Conservation (phyloP, 2,329 filamentous ascomycete species). For the Botryotinia convoluta region DNA sequence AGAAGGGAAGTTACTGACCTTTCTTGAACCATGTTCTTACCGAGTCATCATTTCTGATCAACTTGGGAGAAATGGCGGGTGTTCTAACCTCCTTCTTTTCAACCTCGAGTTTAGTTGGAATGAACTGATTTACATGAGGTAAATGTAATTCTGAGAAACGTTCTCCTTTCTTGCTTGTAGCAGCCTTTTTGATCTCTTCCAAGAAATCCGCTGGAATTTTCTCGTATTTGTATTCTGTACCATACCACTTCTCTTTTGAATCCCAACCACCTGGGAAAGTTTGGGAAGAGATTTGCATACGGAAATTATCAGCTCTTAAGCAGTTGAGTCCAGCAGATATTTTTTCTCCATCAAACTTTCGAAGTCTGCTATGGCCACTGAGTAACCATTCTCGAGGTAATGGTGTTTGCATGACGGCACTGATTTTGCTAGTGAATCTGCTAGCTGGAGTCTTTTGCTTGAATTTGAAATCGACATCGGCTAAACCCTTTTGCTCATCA, state of each 20-base stretch:
- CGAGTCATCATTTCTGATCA: conserved; percentile 80
- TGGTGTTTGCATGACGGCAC: conserved; percentile 86
- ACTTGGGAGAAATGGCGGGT: conserved; percentile 68
- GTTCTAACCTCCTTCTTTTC: conserved; percentile 88
- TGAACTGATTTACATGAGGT: conserved; percentile 92
- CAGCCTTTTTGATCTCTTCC: conserved; percentile 64
- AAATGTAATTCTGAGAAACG: conserved; percentile 74
- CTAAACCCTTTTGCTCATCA: conserved; percentile 84
- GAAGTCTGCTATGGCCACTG: conserved; percentile 69
- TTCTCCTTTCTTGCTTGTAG: conserved; percentile 53
- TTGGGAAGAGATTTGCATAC: conserved; percentile 78
- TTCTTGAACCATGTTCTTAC: conserved; percentile 96
- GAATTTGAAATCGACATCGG: conserved; percentile 93
- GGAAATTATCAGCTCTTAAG: conserved; percentile 84
- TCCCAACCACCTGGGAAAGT: conserved; percentile 83
- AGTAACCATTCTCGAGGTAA: conserved; percentile 84
- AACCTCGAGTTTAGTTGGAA: conserved; percentile 88
- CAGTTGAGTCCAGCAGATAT: conserved; percentile 73
- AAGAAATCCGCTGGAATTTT: conserved; percentile 76
- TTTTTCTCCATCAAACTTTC: conserved; percentile 74
- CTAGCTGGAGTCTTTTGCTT: conserved; percentile 89
- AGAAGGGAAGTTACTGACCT: conserved; percentile 23
- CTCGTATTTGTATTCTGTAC: conserved; percentile 85
- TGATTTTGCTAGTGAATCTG: conserved; percentile 81
- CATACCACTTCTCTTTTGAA: conserved; percentile 93